Evolutionary conservation across 257 asterid genomes (phyloP).

Genomic region (Solanum medicagineum): DNA sequence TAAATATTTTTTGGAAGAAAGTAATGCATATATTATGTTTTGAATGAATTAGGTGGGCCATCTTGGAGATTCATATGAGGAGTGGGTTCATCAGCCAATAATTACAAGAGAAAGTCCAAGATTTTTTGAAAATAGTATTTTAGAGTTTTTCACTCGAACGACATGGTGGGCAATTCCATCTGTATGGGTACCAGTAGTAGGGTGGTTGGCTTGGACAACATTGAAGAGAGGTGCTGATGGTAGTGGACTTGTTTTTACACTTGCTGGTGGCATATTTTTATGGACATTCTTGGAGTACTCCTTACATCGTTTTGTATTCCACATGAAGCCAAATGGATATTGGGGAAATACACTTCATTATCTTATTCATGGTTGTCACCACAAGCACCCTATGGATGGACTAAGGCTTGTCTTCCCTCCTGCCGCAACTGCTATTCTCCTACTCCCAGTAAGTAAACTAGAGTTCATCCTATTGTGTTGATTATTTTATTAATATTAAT

Average conservation of each 20-base stretch:
- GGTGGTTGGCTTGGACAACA: slow-evolving; percentile 41
- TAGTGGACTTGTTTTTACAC: background rate
- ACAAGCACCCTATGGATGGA: slow-evolving; percentile 44
- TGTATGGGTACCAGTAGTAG: slow-evolving; percentile 72
- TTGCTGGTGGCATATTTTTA: slow-evolving; percentile 33
- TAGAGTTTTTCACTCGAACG: slow-evolving; percentile 75
- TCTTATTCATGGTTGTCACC: slow-evolving; percentile 43
- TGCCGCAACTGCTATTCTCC: slow-evolving; percentile 30
- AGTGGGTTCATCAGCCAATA: slow-evolving; percentile 96
- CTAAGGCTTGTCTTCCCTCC: slow-evolving; percentile 40
- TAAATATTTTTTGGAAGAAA: background rate
- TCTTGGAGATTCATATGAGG: slow-evolving; percentile 83
- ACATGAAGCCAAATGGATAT: slow-evolving; percentile 23
- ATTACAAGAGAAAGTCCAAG: slow-evolving; percentile 81
- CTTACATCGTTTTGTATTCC: slow-evolving; percentile 33
- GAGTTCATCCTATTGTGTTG: background rate
- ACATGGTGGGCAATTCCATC: slow-evolving; percentile 82
- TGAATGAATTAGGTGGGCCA: slow-evolving; percentile 58
- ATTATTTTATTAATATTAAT: no score
- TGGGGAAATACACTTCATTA: slow-evolving; percentile 37
- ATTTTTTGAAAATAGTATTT: slow-evolving; percentile 61
- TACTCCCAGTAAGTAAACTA: slow-evolving; percentile 18
- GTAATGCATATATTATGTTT: no score
- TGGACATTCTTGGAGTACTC: slow-evolving; percentile 38
- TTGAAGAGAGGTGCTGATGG: slow-evolving; percentile 16